phyloP scores from a whole-genome alignment of 129 eudicot species.

The Tagetes patula region DNA sequence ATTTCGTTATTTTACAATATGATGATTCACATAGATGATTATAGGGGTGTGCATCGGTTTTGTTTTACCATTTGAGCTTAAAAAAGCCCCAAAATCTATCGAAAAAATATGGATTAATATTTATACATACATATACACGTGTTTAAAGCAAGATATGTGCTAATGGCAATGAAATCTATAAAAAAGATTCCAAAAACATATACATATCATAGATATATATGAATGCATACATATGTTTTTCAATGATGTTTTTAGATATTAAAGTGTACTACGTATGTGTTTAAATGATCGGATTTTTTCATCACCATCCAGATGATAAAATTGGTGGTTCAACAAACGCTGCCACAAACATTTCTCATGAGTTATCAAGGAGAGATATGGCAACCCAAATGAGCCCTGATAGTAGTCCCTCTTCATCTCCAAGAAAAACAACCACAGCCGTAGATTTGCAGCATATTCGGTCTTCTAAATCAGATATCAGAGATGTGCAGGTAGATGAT shows the following conservation, averaged over 20 bases:
- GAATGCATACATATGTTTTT: no score
- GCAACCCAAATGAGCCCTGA: conserved; percentile 99
- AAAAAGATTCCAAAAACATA: neutral
- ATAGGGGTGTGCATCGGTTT: no score
- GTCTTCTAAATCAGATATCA: conserved; percentile 54
- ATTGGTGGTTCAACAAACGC: conserved; percentile 34
- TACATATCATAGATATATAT: no score
- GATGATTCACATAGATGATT: neutral
- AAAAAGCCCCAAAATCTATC: no score
- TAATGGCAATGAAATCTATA: no score
- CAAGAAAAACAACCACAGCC: conserved; percentile 45
- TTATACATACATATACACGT: no score
- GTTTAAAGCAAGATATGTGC: no score
- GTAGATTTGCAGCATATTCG: conserved; percentile 42
- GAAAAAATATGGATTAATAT: no score
- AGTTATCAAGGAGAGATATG: conserved; percentile 84
- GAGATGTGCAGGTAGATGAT: conserved; percentile 83
- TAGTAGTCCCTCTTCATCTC: conserved; percentile 61
- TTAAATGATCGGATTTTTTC: conserved; percentile 20
- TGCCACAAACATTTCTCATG: conserved; percentile 49
- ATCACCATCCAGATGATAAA: conserved; percentile 51
- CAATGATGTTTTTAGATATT: no score
- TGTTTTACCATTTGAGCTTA: no score
- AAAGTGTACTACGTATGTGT: no score
- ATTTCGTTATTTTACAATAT: neutral